Evolutionary conservation across 306 rosid species (phyloP).

Genomic region (Comarum palustre): DNA sequence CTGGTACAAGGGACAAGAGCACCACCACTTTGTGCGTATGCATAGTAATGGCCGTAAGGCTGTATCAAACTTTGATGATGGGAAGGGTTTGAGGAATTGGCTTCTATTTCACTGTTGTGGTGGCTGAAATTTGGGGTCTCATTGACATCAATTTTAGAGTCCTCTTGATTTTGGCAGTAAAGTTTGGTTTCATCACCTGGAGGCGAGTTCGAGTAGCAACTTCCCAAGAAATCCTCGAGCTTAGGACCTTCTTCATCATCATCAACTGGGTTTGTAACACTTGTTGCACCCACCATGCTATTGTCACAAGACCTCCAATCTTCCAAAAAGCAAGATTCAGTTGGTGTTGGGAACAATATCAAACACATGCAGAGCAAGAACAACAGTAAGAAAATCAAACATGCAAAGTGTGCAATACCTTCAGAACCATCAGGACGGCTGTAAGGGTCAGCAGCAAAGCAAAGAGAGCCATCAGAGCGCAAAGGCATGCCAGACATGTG

Average conservation of each 20-base stretch:
- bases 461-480: slow-evolving; percentile 90
- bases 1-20: slow-evolving; percentile 29
- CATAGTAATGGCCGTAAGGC: slow-evolving; percentile 42
- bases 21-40: slow-evolving; percentile 36
- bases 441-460: slow-evolving; percentile 60
- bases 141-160: slow-evolving; percentile 55
- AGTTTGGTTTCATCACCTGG: slow-evolving; percentile 44
- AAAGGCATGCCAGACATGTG: slow-evolving; percentile 73
- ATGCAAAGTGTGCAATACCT: slow-evolving; percentile 54
- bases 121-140: slow-evolving; percentile 48
- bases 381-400: neutral
- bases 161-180: slow-evolving; percentile 36
- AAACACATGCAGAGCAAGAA: slow-evolving; percentile 8
- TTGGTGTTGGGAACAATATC: neutral
- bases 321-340: slow-evolving; percentile 11
- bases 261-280: slow-evolving; percentile 13
- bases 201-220: slow-evolving; percentile 67
- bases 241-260: slow-evolving; percentile 67
- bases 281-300: slow-evolving; percentile 49
- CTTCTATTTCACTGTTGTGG: slow-evolving; percentile 37
- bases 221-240: slow-evolving; percentile 91
- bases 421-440: slow-evolving; percentile 39
- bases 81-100: slow-evolving; percentile 34
- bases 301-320: slow-evolving; percentile 75
- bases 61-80: slow-evolving; percentile 26